Evolutionary conservation across 371 early-diverging fungal genomes (phyloP).

Genomic region (Mycotypha africana): DNA sequence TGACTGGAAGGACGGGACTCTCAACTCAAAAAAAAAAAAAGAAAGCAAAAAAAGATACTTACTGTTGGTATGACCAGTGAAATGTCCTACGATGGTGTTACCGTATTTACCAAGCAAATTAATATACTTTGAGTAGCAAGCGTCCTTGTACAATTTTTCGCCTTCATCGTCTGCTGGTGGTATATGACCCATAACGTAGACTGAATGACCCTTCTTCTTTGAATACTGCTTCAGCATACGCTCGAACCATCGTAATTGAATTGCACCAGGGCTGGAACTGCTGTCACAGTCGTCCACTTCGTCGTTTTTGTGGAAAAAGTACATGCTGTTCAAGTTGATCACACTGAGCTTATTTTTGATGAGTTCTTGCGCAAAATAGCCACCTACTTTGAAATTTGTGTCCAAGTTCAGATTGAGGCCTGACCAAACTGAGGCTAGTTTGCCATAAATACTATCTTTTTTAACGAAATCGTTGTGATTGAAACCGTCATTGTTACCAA

Average conservation of each 20-base stretch:
- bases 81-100: slow-evolving; percentile 38
- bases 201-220: slow-evolving; percentile 5
- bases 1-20: no score
- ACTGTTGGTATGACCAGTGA: slow-evolving; percentile 51
- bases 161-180: slow-evolving; percentile 40
- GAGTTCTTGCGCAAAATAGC: slow-evolving; percentile 21
- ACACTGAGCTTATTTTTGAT: slow-evolving; percentile 12
- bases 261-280: slow-evolving; percentile 15
- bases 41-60: neutral
- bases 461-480: slow-evolving; percentile 20
- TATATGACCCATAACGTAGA: slow-evolving; percentile 46
- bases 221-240: slow-evolving; percentile 5
- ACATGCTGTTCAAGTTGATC: slow-evolving; percentile 24
- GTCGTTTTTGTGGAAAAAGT: slow-evolving; percentile 22
- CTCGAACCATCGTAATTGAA: slow-evolving; percentile 31
- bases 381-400: slow-evolving; percentile 13
- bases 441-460: slow-evolving; percentile 19
- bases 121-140: slow-evolving; percentile 33
- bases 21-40: no score
- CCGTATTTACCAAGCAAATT: slow-evolving; percentile 39
- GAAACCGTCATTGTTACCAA: slow-evolving; percentile 43
- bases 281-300: slow-evolving; percentile 20
- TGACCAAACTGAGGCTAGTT: slow-evolving; percentile 19
- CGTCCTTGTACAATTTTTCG: slow-evolving; percentile 9
- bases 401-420: slow-evolving; percentile 24